phyloP scores from a whole-genome alignment of 2,329 filamentous ascomycete genomes.

The Arthrobotrys iridis region DNA sequence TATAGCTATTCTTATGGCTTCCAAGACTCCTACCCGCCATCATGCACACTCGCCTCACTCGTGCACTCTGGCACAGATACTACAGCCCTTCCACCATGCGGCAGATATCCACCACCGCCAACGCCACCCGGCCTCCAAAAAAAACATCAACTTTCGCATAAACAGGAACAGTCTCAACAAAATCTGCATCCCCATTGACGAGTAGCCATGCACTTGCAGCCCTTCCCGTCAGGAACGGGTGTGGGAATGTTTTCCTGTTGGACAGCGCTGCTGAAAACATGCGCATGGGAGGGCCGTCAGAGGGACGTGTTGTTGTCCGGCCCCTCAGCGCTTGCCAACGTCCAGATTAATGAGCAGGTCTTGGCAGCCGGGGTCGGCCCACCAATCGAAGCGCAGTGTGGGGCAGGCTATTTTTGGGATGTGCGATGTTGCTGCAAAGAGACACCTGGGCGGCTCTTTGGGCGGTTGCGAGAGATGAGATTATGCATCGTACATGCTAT shows the following conservation, averaged over 20 bases:
- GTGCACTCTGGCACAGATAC: neutral
- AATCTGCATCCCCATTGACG: neutral
- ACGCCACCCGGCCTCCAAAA: neutral
- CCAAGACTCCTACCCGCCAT: constrained; percentile 21
- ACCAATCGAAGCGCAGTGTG: constrained; percentile 27
- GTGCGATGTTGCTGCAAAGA: constrained; percentile 4
- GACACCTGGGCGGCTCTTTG: constrained; percentile 31
- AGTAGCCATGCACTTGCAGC: neutral
- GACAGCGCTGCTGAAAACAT: constrained; percentile 13
- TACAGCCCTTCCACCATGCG: neutral
- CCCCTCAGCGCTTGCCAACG: constrained; percentile 23
- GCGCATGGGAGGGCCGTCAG: neutral
- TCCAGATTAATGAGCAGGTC: constrained; percentile 7
- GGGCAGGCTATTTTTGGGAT: constrained; percentile 36
- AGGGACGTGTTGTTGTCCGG: constrained; percentile 17
- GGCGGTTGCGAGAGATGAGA: constrained; percentile 27
- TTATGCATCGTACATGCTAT: neutral
- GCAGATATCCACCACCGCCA: neutral
- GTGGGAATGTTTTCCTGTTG: constrained; percentile 33
- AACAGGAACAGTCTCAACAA: neutral
- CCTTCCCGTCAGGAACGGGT: constrained; percentile 17
- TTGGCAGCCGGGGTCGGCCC: constrained; percentile 4
- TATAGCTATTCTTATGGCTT: constrained; percentile 29
- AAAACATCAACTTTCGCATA: neutral
- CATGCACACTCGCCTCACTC: constrained; percentile 4